phyloP scores from a whole-genome alignment of 176 grass and related monocot genomes.

The Stipa capillata region DNA sequence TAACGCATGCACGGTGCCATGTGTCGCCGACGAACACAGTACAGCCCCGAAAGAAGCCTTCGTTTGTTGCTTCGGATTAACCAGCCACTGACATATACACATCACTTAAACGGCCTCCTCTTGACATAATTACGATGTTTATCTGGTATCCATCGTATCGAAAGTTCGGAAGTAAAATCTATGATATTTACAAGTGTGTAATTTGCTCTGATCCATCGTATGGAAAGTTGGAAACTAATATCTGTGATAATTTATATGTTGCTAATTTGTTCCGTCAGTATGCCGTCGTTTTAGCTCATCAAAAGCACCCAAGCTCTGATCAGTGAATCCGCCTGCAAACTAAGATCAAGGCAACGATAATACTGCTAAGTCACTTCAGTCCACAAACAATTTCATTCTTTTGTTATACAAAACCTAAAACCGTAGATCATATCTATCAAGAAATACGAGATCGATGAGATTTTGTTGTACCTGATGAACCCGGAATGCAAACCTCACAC shows the following conservation, averaged over 20 bases:
- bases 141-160: background rate
- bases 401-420: background rate
- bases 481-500: slow-evolving; percentile 59
- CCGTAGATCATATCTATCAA: background rate
- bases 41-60: background rate
- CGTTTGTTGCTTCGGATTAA: background rate
- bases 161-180: background rate
- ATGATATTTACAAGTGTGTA: background rate
- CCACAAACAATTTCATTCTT: background rate
- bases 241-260: background rate
- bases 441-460: background rate
- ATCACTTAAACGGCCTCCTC: background rate
- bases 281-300: slow-evolving; percentile 50
- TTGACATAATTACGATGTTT: too few species aligned
- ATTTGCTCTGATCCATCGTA: too few species aligned
- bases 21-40: background rate
- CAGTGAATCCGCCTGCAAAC: slow-evolving; percentile 58
- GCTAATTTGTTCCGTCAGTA: background rate
- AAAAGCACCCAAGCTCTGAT: slow-evolving; percentile 42
- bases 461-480: slow-evolving; percentile 58
- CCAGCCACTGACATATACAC: background rate
- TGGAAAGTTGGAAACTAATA: background rate
- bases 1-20: slow-evolving; percentile 14
- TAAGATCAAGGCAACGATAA: background rate
- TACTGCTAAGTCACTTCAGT: background rate